Evolutionary conservation across 2,329 filamentous ascomycete species (phyloP).

Genomic region (Aspergillus phoenicis): DNA sequence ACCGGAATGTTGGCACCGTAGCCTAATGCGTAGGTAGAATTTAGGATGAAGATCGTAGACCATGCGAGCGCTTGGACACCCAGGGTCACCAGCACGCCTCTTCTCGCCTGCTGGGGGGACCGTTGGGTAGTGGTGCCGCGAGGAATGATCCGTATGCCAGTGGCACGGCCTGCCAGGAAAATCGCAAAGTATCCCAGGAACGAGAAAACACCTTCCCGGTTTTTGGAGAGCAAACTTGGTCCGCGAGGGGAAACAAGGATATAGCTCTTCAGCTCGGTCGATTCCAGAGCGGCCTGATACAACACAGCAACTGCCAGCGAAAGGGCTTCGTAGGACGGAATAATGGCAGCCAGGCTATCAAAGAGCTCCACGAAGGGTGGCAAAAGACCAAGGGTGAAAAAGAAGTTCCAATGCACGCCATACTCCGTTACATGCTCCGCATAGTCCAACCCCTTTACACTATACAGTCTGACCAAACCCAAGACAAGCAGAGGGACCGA

Average conservation of each 20-base stretch:
- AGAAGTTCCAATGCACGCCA: slow-evolving; percentile 99
- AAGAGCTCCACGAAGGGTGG: slow-evolving; percentile 87
- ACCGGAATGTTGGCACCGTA: slow-evolving; percentile 67
- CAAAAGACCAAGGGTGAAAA: slow-evolving; percentile 89
- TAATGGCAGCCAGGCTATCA: slow-evolving; percentile 67
- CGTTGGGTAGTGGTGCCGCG: slow-evolving; percentile 53
- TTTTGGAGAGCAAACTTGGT: slow-evolving; percentile 78
- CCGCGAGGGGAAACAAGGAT: slow-evolving; percentile 78
- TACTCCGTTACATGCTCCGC: slow-evolving; percentile 97
- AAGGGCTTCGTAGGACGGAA: slow-evolving; percentile 77
- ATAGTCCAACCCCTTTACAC: slow-evolving; percentile 92
- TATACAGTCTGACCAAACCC: slow-evolving; percentile 78
- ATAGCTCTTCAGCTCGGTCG: slow-evolving; percentile 75
- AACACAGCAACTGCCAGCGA: slow-evolving; percentile 67
- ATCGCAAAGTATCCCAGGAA: slow-evolving; percentile 93
- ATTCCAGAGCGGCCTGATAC: slow-evolving; percentile 78
- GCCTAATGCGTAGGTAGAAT: slow-evolving; percentile 70
- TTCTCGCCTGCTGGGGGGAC: slow-evolving; percentile 47
- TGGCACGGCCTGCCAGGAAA: slow-evolving; percentile 84
- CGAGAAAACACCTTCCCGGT: slow-evolving; percentile 93
- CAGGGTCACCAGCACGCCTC: slow-evolving; percentile 66
- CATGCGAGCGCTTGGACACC: slow-evolving; percentile 67
- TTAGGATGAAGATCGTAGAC: slow-evolving; percentile 68
- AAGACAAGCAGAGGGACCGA: slow-evolving; percentile 80
- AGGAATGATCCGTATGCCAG: slow-evolving; percentile 78